phyloP scores from a whole-genome alignment of 345 rosid genomes.

The Lenwebbia sp. region DNA sequence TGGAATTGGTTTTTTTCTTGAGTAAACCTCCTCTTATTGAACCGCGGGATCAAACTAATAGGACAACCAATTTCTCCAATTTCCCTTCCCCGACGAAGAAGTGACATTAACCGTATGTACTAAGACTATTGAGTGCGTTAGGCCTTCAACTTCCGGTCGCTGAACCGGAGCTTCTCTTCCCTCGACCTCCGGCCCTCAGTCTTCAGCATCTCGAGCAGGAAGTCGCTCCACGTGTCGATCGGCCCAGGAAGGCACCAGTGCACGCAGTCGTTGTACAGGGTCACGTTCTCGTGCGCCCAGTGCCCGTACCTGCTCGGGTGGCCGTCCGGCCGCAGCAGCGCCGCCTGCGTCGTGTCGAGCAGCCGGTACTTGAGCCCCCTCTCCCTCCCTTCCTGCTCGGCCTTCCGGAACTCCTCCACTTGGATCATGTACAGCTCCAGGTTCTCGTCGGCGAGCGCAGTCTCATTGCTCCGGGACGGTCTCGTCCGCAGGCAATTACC shows the following conservation, averaged over 20 bases:
- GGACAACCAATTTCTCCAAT: not conserved
- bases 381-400: slow-evolving; percentile 38
- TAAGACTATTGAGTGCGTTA: not conserved
- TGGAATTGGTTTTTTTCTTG: too few species aligned
- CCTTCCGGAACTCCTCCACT: slow-evolving; percentile 58
- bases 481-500: slow-evolving; percentile 52
- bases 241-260: slow-evolving; percentile 98
- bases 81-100: not conserved
- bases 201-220: slow-evolving; percentile 77
- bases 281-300: slow-evolving; percentile 50
- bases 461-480: slow-evolving; percentile 52
- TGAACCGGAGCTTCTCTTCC: slow-evolving; percentile 10
- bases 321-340: slow-evolving; percentile 70
- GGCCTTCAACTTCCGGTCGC: slow-evolving; percentile 5
- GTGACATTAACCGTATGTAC: not conserved
- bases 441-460: slow-evolving; percentile 28
- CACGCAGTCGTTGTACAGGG: slow-evolving; percentile 73
- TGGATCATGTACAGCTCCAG: slow-evolving; percentile 56
- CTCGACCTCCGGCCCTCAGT: slow-evolving; percentile 35
- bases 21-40: not conserved
- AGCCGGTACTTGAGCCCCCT: slow-evolving; percentile 46
- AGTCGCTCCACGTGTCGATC: slow-evolving; percentile 68
- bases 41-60: not conserved
- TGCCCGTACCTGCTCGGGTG: slow-evolving; percentile 75
- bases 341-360: slow-evolving; percentile 49